Base-by-base conservation (phyloP, 2,329 filamentous ascomycete genomes). In the Pseudocercospora cruenta region DNA sequence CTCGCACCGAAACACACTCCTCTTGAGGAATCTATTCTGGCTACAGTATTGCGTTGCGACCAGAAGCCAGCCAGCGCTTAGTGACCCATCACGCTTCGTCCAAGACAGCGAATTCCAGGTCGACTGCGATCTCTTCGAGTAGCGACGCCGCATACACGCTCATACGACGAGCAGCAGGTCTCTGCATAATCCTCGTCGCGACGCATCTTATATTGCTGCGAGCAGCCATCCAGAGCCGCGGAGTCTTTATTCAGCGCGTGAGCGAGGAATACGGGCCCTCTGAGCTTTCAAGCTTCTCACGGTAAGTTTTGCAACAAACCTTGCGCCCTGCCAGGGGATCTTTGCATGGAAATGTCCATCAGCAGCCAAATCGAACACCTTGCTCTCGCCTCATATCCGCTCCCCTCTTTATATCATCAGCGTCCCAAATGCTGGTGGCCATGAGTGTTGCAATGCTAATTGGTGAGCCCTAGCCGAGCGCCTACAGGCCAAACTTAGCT, bases 351-450 rank as follows among this genome's bases (percentile, higher is more conserved):
- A 57, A 45, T 33, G 62, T 21, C 12, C 9, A 43, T 58, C 55
- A 58, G 31, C 28, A 58, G 55, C 55, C 55, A 58, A 22, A 58
- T 43, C 19, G 55, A 39, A 43, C 55, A 36, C 21, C 31, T 19
- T 33, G 31, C 55, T 43, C 31, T 14, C 16, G 16, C 31, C 31
- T 58, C 55, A 43, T 43, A 21, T 43, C 31, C 33, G 33, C 16
- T n/a, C 58, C 54, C 63, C 47, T 67, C 59, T 67, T 58, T 43
- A 67, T 67, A 67, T 51, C 64, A 65, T 43, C 64, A 58, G 47
- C 31, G 65, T 73, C 64, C 62, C 68, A 19, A 60, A 53, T 67
- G 51, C 59, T 19, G 70, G 68, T 66, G 62, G 68, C 68, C 71
- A 74, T 69, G 58, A 49, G 69, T 51, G 28, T 66, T 9, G 24